Evolutionary conservation across 495 filamentous ascomycete species (phyloP).

Genomic region (Rhypophila decipiens): DNA sequence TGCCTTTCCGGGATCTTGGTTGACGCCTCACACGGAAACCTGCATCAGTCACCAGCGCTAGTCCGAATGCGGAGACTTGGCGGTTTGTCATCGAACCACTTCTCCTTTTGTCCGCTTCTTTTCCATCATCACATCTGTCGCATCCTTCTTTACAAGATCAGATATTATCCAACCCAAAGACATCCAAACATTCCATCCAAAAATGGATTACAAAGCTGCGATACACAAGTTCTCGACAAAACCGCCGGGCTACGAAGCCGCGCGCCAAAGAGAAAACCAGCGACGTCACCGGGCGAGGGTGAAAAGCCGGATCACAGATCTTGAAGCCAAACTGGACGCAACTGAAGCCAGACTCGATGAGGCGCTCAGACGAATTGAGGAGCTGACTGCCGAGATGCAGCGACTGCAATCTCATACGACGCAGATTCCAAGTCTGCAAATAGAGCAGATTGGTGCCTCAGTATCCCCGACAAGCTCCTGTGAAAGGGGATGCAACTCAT

Average conservation of each 20-base stretch:
- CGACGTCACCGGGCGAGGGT: slow-evolving; percentile 26
- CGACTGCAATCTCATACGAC: slow-evolving; percentile 2
- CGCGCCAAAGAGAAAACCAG: slow-evolving; percentile 23
- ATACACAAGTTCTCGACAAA: slow-evolving; percentile 21
- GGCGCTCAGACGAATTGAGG: slow-evolving; percentile 13
- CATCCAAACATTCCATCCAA: not conserved
- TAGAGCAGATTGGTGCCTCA: not conserved
- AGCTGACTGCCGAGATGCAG: slow-evolving; percentile 14
- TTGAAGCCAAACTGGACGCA: slow-evolving; percentile 12
- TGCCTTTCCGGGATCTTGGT: no score
- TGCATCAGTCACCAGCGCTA: not conserved
- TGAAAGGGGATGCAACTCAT: not conserved
- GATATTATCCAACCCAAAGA: no score
- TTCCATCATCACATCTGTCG: no score
- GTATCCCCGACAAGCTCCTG: not conserved
- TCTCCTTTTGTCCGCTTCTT: not conserved
- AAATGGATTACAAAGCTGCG: not conserved
- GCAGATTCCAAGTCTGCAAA: not conserved
- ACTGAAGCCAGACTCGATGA: slow-evolving; percentile 13
- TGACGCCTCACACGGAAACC: no score
- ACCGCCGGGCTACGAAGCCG: slow-evolving; percentile 16
- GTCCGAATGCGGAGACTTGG: slow-evolving; percentile 1
- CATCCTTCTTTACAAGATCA: no score
- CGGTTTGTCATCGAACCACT: slow-evolving; percentile 12
- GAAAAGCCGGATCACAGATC: slow-evolving; percentile 17